Percentiles rank a stretch among this genome's conserved stretches.
Evolutionary conservation across 2,329 filamentous ascomycete genomes (phyloP).

Genomic region (Fusarium subglutinans): DNA sequence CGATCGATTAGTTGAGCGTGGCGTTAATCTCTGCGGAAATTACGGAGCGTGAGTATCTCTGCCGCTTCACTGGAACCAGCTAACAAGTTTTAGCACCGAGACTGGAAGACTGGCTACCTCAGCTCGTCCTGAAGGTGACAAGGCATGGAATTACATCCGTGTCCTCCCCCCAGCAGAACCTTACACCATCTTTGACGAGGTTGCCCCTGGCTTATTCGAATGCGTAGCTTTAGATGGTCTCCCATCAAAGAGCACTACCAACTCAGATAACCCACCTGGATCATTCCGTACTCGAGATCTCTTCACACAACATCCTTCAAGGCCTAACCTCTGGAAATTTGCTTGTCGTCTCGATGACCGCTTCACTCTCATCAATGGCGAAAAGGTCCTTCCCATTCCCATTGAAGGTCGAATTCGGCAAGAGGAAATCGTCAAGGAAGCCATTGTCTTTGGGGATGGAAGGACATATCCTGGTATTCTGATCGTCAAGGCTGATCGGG

Average conservation of each 20-base stretch:
- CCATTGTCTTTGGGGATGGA: slow-evolving; percentile 65
- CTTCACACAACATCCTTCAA: slow-evolving; percentile 53
- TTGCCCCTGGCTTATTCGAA: slow-evolving; percentile 47
- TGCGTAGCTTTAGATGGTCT: slow-evolving; percentile 51
- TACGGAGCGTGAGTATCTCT: slow-evolving; percentile 60
- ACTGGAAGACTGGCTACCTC: slow-evolving; percentile 43
- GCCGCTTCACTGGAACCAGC: neutral
- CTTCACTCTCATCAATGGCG: slow-evolving; percentile 57
- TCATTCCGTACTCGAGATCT: slow-evolving; percentile 57
- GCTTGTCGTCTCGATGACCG: slow-evolving; percentile 56
- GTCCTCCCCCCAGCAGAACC: slow-evolving; percentile 44
- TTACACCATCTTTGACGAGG: slow-evolving; percentile 43
- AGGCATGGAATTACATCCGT: slow-evolving; percentile 45
- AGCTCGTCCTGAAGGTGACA: slow-evolving; percentile 36
- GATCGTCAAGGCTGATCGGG: slow-evolving; percentile 60
- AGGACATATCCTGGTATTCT: slow-evolving; percentile 62
- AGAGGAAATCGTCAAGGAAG: slow-evolving; percentile 62
- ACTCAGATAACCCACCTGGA: slow-evolving; percentile 54
- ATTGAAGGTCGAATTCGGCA: slow-evolving; percentile 65
- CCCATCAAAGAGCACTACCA: slow-evolving; percentile 47
- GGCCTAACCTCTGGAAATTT: slow-evolving; percentile 56
- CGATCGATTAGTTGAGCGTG: slow-evolving; percentile 59
- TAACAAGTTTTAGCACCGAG: slow-evolving; percentile 35
- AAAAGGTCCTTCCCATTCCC: slow-evolving; percentile 57
- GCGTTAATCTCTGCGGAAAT: slow-evolving; percentile 64